Base-by-base conservation (phyloP, 768 basidiomycete genomes). In the Agaricus blazei region DNA sequence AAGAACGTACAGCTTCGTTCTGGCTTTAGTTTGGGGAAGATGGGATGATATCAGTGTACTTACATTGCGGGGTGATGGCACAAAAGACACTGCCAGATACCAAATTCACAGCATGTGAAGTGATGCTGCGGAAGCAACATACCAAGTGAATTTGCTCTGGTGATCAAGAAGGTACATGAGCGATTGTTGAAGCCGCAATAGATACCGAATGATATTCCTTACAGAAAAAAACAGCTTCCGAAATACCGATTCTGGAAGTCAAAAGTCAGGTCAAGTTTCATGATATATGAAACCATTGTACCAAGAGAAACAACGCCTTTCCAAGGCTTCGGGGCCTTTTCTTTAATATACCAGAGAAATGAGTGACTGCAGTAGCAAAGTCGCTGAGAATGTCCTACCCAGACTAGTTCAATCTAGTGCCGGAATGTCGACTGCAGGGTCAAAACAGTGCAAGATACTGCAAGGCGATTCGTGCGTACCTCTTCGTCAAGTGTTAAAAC, bases 401-500 rank as follows among this genome's bases (percentile, higher is more conserved):
- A 68, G 27, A 67, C 62, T 34, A 69, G 59, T n/a, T 63, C 60
- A 37, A 68, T 58, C 68, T 68, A 31, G 15, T 34, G 27, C 19
- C 36, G 37, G 38, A 46, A 9, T 38, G 41, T 29, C 27, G 52
- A 12, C 19, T 11, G 19, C 2, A 29, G 1, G 9, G 47, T 46
- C 52, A 24, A 29, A 26, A 45, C 14, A 46, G 14, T 15, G 14
- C 38, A 19, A 12, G 41, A 52, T 38, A 29, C 12, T 14, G 36
- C 7, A 11, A 37, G 49, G 5, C n/a, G 15, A 9, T 2, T 4
- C 19, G 6, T 50, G 40, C 56, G 29, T 55, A 62, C 68, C 63
- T 69, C 66, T 48, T 54, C 58, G 50, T 67, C 63, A 24, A 68
- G 54, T n/a, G 68, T 68, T 26, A 68, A 65, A 24, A 67, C 68